Base-by-base conservation (phyloP, 495 filamentous ascomycete genomes). In the Aspergillus steynii region DNA sequence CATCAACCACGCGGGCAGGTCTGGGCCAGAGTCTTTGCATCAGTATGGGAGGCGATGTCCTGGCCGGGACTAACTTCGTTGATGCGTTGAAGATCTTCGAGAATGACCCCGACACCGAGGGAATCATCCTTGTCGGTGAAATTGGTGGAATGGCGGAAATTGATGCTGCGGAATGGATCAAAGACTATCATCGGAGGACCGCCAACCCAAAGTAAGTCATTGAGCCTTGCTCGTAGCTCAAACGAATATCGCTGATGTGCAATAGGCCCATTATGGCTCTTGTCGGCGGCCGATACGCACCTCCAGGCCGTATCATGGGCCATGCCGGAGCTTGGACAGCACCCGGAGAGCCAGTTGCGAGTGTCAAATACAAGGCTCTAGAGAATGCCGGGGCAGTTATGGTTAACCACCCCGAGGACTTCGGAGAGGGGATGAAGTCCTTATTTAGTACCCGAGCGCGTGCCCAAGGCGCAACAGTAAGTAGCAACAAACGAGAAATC, bases 11-110 rank as follows among this genome's bases (percentile, higher is more conserved):
- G 0, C 79, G 89, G 68, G 88, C 88, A 46, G 92, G 92, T 4
- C 78, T 96, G 14, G 92, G 93, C 0, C 93, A 96, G 72, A 93
- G 88, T 68, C 77, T 94, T 10, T 92, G 90, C 56, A 90, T 96
- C 50, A 92, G 92, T 20, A 89, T 96, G 79, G 93, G 93, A 3
- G 93, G 93, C 1, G 93, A 96, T 75, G 85, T 91, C 28, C 70
- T 93, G 46, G 89, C 90, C 0, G 92, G 93, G 0, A 97, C 92
- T 2, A 88, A 88, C 50, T 86, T 96, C 58, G 85, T 87, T 3
- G 92, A 96, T 61, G 92, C 85, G 2, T 69, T 97, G 55, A 80
- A 80, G 53, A 80, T 92, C 25, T 87, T 97, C 51, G 83, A 90
- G 61, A 69, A 90, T 47, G 90, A 97, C 63, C 71, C 83, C 29